These are phyloP conservation scores for Metschnikowia cubensis DNA, from an alignment of 805 yeast genomes.

Conservation along the genomic window DNA sequence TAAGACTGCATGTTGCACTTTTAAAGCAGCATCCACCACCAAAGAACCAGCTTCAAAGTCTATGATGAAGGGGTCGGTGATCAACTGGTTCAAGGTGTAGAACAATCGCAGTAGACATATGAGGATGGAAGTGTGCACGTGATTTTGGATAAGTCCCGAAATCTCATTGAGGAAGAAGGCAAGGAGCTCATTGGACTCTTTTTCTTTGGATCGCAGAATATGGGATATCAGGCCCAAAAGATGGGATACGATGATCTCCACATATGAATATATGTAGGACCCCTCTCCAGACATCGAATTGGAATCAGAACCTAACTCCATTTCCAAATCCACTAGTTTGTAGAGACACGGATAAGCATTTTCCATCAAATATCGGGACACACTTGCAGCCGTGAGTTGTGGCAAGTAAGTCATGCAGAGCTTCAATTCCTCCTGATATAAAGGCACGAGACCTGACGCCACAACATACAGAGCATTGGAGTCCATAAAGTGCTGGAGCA, in stretches of 20 bases:
- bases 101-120: conserved; percentile 27
- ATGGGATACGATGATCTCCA: conserved; percentile 24
- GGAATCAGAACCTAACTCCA: no score
- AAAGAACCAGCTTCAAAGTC: conserved; percentile 20
- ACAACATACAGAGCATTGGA: conserved; percentile 10
- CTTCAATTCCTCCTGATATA: conserved; percentile 25
- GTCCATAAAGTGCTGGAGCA: conserved; percentile 17
- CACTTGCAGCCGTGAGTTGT: conserved; percentile 22
- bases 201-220: conserved; percentile 16
- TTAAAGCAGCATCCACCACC: conserved; percentile 18
- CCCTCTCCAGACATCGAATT: neutral
- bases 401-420: conserved; percentile 26
- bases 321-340: conserved; percentile 9
- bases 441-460: conserved; percentile 25
- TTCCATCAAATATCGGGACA: conserved; percentile 19
- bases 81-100: conserved; percentile 28
- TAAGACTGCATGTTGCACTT: conserved; percentile 22
- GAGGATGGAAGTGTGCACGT: conserved; percentile 17
- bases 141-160: conserved; percentile 1
- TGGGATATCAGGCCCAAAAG: conserved; percentile 25
- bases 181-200: conserved; percentile 11
- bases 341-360: conserved; percentile 23
- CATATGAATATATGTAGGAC: conserved; percentile 6
- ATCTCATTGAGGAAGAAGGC: conserved; percentile 20
- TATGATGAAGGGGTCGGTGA: conserved; percentile 25